These are phyloP conservation scores for Aureobasidium uvarum DNA, from an alignment of 2,329 filamentous ascomycete species.

Conservation along the genomic window DNA sequence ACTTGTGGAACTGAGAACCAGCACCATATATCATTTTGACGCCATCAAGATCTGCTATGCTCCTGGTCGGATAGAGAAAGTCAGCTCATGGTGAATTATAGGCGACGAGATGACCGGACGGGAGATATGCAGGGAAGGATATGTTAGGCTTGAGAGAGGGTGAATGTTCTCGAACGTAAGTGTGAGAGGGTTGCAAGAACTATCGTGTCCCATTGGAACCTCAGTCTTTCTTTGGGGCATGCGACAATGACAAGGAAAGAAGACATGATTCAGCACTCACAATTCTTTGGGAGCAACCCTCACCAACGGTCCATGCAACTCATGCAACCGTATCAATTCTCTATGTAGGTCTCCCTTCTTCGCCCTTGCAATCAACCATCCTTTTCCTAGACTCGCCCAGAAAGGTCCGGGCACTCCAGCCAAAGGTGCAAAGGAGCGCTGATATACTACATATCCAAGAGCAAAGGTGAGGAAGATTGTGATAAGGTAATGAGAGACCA, in stretches of 20 bases:
- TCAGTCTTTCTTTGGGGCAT: not conserved
- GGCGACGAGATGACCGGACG: not conserved
- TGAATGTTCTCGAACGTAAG: not conserved
- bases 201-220: not conserved
- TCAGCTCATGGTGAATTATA: not conserved
- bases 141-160: too few species aligned
- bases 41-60: constrained; percentile 15
- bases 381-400: constrained; percentile 31
- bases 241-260: not conserved
- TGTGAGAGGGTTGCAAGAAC: not conserved
- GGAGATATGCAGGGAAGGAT: too few species aligned
- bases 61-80: not conserved
- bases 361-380: constrained; percentile 38
- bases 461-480: not conserved
- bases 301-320: constrained; percentile 35
- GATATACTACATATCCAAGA: constrained; percentile 33
- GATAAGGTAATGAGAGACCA: constrained; percentile 4
- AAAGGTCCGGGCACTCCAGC: constrained; percentile 35
- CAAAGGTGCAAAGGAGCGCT: constrained; percentile 32
- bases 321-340: constrained; percentile 36
- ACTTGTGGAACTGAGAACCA: constrained; percentile 40
- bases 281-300: constrained; percentile 37
- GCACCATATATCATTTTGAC: constrained; percentile 30
- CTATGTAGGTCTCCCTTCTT: constrained; percentile 36
- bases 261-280: constrained; percentile 25